Percentiles rank a stretch among this genome's conserved stretches.
Evolutionary conservation across 225 moss, liverwort and hornwort genomes (phyloP).

Genomic region (Anthoceros angustus): DNA sequence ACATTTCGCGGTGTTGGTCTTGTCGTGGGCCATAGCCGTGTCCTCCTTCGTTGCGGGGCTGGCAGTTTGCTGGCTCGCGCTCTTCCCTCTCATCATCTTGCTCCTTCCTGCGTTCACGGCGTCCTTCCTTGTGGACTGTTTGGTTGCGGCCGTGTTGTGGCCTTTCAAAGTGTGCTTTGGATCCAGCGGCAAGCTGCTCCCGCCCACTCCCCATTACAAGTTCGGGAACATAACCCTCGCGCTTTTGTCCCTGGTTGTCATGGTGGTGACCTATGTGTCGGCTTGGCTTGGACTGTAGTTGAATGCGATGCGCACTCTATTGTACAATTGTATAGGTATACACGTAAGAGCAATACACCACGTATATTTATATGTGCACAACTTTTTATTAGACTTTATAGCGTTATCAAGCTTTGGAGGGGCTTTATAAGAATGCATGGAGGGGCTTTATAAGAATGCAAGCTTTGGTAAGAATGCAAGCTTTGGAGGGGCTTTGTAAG

Average conservation of each 20-base stretch:
- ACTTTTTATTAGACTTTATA: too few relatives aligned
- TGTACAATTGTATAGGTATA: too few relatives aligned
- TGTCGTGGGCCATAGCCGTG: not conserved
- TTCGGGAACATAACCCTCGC: not conserved
- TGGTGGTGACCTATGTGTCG: not conserved
- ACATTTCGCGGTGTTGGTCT: constrained; percentile 1
- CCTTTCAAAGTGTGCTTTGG: constrained; percentile 1
- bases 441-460: too few relatives aligned
- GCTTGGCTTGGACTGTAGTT: constrained; percentile 2
- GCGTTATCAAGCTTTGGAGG: too few relatives aligned
- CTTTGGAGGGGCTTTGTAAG: too few relatives aligned
- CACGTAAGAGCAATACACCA: too few relatives aligned
- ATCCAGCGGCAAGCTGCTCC: not conserved
- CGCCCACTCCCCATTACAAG: not conserved
- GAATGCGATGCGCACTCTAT: too few relatives aligned
- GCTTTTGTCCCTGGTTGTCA: not conserved
- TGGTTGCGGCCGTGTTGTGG: not conserved
- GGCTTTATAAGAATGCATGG: too few relatives aligned
- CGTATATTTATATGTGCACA: too few relatives aligned
- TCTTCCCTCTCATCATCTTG: not conserved
- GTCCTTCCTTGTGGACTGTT: not conserved
- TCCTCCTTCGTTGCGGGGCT: constrained; percentile 3
- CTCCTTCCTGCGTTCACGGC: constrained; percentile 1
- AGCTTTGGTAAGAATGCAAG: too few relatives aligned
- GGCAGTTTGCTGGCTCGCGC: constrained; percentile 3